Base-by-base conservation (phyloP, 139 green algal genomes). In the Ulvella scutata region DNA sequence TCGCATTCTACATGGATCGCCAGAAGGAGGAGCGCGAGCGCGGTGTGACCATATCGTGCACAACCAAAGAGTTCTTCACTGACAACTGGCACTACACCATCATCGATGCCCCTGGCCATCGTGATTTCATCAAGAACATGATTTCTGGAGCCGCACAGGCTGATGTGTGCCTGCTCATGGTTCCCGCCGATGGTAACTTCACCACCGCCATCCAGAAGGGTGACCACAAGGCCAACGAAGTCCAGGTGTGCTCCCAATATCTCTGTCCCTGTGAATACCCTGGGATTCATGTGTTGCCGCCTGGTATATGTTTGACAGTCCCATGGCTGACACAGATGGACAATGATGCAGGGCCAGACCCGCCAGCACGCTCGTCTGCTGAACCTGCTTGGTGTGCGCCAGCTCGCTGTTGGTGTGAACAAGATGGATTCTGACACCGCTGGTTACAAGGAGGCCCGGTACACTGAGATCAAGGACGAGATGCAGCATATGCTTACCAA, bases 81-180 rank as follows among this genome's bases (percentile, higher is more conserved):
- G 88, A 91, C 37, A 97, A 94, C 74, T 99, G 90, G 82, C 92
- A 98, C 91, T 98, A 94, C 92, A 99, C 95, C 78, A 92, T 97
- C 87, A 97, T 97, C 76, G 92, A 97, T 76, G 91, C 91, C 75
- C 92, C 90, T 13, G 90, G 94, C 78, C 94, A 98, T 85, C 82
- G 94, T 51, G 95, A 99, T 85, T 99, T 99, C 89, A 98, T 98
- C 86, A 99, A 99, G 93, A 99, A 99, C 90, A 99, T 99, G 95
- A 99, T 99, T 86, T 96, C 94, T 73, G 95, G 94, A 77, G 91
- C 93, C 79, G 87, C 87, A 77, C 93, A 98, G 91, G 93, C 92
- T 72, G 89, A 95, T 80, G 87, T 94, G 85, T 88, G 90, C 88
- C 76, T 96, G 80, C 89, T 96, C 37, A 94, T 96, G 82, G 86